Evolutionary conservation across 2,329 filamentous ascomycete species (phyloP), one percentile per base, ranked within the genome.

Genomic region (Aspergillus intermedius): DNA sequence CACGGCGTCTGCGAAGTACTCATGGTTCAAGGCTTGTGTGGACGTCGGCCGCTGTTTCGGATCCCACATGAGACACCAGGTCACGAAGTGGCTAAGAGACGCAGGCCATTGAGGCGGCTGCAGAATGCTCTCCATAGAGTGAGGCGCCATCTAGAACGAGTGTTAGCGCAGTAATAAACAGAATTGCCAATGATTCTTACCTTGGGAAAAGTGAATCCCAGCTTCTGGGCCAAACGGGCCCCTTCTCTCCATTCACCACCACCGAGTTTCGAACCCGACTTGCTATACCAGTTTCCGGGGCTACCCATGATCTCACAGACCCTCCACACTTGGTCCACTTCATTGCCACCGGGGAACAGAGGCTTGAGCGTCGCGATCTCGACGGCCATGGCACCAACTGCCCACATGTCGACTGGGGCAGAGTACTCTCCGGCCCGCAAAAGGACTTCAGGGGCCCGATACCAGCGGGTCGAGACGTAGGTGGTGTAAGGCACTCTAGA

Each of bases 231-330:
- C 50, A 98, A 77, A 53, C 89, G 82, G 42, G 90, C 90, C 49
- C 93, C 93, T 50, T 98, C 93, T 62, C 90, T 89, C 93, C 93
- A 98, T 59, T 98, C 93, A 62, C 93, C 93, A 63, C 93, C 93
- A 48, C 93, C 93, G 23, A 98, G 88, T 56, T 85, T 87, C 22
- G 78, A 77, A 21, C 91, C 91, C 4, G 87, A 78, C 71, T 96
- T 96, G 76, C 88, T 95, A 67, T 95, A 93, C 93, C 93, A 98
- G 72, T 91, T 91, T 41, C 93, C 93, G 2, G 93, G 93, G 73
- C 91, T 97, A 44, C 93, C 93, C 93, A 98, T 98, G 50, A 98
- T 95, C 68, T 98, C 93, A 66, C 93, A 98, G 0, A 98, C 88
- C 58, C 93, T 85, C 93, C 93, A 98, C 1, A 98, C 93, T 69